Conservation (phyloP, 768 basidiomycete genomes). For the Steccherinum ochraceum region DNA sequence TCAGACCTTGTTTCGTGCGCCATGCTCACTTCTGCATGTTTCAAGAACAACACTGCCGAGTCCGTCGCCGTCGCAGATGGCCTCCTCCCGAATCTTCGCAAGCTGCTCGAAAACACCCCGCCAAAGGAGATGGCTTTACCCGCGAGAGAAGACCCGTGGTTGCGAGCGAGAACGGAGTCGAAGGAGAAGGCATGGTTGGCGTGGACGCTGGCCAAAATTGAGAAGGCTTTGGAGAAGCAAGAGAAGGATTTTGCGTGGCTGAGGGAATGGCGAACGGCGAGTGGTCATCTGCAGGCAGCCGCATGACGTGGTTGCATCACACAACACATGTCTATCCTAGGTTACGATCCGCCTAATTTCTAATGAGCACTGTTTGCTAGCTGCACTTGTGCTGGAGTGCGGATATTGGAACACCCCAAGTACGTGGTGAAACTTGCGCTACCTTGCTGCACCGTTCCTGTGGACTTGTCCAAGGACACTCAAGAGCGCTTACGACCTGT, state of each 20-base stretch:
- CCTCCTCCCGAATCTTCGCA: slow-evolving; percentile 36
- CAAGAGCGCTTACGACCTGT: too few species aligned
- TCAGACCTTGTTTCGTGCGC: slow-evolving; percentile 52
- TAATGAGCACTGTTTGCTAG: too few species aligned
- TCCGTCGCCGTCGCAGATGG: slow-evolving; percentile 35
- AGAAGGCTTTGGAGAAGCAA: slow-evolving; percentile 24
- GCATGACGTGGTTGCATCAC: slow-evolving; percentile 1
- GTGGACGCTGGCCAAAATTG: slow-evolving; percentile 30
- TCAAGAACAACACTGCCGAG: slow-evolving; percentile 30
- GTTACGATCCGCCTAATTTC: too few species aligned
- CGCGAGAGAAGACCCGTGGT: slow-evolving; percentile 6
- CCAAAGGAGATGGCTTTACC: slow-evolving; percentile 12
- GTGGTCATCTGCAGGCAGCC: slow-evolving; percentile 16
- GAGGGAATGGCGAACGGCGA: slow-evolving; percentile 19
- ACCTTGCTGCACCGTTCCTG: too few species aligned
- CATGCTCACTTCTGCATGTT: slow-evolving; percentile 51
- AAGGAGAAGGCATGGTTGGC: slow-evolving; percentile 33
- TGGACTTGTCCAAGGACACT: too few species aligned
- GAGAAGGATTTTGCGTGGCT: slow-evolving; percentile 23
- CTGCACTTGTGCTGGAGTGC: too few species aligned
- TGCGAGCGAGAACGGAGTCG: slow-evolving; percentile 18
- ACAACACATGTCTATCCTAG: too few species aligned
- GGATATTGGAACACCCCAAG: too few species aligned
- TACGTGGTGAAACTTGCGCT: too few species aligned
- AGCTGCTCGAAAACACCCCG: slow-evolving; percentile 19